Evolutionary conservation across 805 yeast species (phyloP).

Genomic region (Wickerhamiella vanderwaltii): DNA sequence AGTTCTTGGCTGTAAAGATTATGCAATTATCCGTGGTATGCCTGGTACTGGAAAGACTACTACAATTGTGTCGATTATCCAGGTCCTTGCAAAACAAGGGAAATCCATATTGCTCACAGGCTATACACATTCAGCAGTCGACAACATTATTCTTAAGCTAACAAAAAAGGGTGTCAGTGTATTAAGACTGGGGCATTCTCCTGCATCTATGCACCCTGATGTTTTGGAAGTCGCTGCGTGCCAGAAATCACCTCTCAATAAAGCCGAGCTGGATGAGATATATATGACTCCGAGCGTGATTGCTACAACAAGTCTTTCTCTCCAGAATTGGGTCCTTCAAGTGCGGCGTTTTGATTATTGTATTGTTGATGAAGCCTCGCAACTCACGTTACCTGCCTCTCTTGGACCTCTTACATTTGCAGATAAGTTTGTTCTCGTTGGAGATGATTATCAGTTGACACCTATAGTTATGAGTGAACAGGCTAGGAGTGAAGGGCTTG

Average conservation of each 20-base stretch:
- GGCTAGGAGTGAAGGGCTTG: constrained; percentile 55
- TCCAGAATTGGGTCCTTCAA: constrained; percentile 49
- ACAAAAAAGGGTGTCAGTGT: constrained; percentile 36
- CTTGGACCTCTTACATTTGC: constrained; percentile 75
- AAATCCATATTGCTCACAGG: constrained; percentile 69
- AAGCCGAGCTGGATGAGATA: constrained; percentile 36
- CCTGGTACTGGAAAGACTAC: constrained; percentile 98
- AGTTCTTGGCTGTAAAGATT: constrained; percentile 57
- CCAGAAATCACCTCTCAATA: constrained; percentile 30
- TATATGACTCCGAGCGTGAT: constrained; percentile 57
- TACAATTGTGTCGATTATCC: constrained; percentile 65
- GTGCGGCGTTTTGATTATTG: constrained; percentile 71
- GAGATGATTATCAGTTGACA: constrained; percentile 89
- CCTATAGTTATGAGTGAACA: constrained; percentile 65
- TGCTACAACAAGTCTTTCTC: constrained; percentile 79
- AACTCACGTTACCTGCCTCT: constrained; percentile 81
- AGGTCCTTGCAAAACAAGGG: constrained; percentile 43
- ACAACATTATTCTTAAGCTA: constrained; percentile 75
- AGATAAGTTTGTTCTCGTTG: constrained; percentile 79
- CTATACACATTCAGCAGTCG: constrained; percentile 93
- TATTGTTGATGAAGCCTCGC: constrained; percentile 94
- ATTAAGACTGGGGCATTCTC: constrained; percentile 52
- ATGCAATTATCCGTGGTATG: constrained; percentile 81
- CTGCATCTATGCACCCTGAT: constrained; percentile 45
- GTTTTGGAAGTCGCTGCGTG: constrained; percentile 39